Percentiles rank a stretch among this genome's conserved stretches.
phyloP scores from a whole-genome alignment of 2,329 filamentous ascomycete species.

The Podosphaera xanthii region DNA sequence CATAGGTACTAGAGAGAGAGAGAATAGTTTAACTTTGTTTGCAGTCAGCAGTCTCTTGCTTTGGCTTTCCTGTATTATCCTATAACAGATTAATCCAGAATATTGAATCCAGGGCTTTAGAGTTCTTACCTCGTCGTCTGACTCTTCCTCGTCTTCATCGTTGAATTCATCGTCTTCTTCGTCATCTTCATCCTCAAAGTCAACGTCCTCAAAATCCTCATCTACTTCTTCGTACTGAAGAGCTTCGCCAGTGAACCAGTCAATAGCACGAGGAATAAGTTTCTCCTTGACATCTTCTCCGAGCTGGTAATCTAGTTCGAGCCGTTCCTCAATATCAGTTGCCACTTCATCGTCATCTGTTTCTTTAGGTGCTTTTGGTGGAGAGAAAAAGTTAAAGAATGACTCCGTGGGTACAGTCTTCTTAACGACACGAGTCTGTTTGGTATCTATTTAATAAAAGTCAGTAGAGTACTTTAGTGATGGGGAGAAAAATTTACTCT shows the following conservation, averaged over 20 bases:
- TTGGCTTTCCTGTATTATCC: slow-evolving; percentile 75
- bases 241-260: slow-evolving; percentile 98
- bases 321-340: slow-evolving; percentile 85
- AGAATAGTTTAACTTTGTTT: slow-evolving; percentile 54
- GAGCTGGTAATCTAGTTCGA: slow-evolving; percentile 95
- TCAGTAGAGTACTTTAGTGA: background rate
- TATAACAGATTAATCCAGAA: slow-evolving; percentile 17
- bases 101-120: slow-evolving; percentile 9
- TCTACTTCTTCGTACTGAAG: slow-evolving; percentile 89
- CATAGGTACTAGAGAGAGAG: background rate
- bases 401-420: slow-evolving; percentile 97
- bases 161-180: slow-evolving; percentile 72
- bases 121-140: slow-evolving; percentile 47
- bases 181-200: slow-evolving; percentile 66
- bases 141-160: slow-evolving; percentile 51
- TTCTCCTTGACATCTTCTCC: slow-evolving; percentile 99
- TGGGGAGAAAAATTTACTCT: slow-evolving; percentile 42
- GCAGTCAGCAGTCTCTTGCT: slow-evolving; percentile 87
- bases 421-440: slow-evolving; percentile 97
- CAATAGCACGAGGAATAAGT: slow-evolving; percentile 89
- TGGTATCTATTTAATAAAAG: slow-evolving; percentile 46
- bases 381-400: slow-evolving; percentile 86
- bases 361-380: slow-evolving; percentile 63
- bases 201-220: slow-evolving; percentile 59
- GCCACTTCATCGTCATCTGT: slow-evolving; percentile 49